Base-by-base conservation (phyloP, 768 basidiomycete genomes). In the Mycena albidolilacea region DNA sequence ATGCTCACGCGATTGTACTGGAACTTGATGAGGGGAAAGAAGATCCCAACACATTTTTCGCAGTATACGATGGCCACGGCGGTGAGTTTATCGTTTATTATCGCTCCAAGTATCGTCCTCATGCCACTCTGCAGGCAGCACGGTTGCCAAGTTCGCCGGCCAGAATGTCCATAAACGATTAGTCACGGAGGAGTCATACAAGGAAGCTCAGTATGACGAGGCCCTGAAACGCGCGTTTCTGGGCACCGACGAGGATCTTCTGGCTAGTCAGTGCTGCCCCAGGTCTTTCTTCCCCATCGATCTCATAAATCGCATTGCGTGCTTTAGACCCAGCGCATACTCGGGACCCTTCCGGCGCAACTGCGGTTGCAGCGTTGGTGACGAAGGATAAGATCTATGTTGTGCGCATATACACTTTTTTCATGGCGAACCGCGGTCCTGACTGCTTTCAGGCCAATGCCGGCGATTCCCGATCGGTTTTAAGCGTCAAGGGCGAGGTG, bases 61-160 rank as follows among this genome's bases (percentile, higher is more conserved):
- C 94, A 38, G 97, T 99, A 1, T 99, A 98, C 79, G 98, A 99
- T 84, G 98, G 98, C 39, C 98, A 99, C 80, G 98, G 98, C 72
- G 98, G 97, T 96, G 79, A 76, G 90, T 81, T 66, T 30, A 59
- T 38, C 54, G 41, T 62, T 76, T 55, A 50, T 44, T 52, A 62
- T 61, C 63, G 41, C 39, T 6, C 37, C 30, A 67, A n/a, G 50
- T 61, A 76, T 78, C 14, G 62, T 48, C 67, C 70, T 70, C 63
- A 74, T 46, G 64, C 65, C 50, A 43, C 59, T 37, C 44, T 67
- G 5, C 76, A 97, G 96, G 96, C 48, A 88, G 91, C 38, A 89
- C 92, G 7, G 94, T 96, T n/a, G 95, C 96, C 37, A 90, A 88
- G 81, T 98, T 91, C 82, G 94, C 97, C 3, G 97, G 97, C 44